These are phyloP conservation scores for Dactylellina leptospora DNA, from an alignment of 2,329 filamentous ascomycete species.

Conservation along the genomic window DNA sequence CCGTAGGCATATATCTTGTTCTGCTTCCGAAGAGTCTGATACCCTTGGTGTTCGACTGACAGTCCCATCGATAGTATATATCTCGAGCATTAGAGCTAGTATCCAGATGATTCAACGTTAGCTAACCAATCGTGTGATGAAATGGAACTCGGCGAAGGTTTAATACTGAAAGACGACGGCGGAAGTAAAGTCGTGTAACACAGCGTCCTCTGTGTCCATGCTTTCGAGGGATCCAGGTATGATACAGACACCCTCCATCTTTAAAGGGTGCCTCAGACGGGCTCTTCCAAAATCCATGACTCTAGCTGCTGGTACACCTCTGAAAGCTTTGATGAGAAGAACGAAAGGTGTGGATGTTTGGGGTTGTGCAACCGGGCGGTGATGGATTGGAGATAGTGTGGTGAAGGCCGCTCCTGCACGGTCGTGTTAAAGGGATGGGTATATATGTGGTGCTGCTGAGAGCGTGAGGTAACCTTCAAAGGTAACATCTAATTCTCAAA, in stretches of 20 bases:
- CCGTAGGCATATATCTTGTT: neutral
- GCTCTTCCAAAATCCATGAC: neutral
- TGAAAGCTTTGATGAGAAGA: too few species aligned
- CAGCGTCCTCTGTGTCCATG: neutral
- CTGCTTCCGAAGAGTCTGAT: slow-evolving; percentile 1
- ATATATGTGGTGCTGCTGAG: too few species aligned
- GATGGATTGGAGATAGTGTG: too few species aligned
- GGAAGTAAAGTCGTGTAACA: neutral
- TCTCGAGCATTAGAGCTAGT: neutral
- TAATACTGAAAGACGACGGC: slow-evolving; percentile 3
- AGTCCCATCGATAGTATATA: neutral
- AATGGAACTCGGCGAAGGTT: too few species aligned
- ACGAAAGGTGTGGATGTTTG: too few species aligned
- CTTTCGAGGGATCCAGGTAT: neutral
- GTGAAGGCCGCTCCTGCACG: too few species aligned
- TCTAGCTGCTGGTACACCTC: neutral
- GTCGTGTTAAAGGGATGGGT: too few species aligned
- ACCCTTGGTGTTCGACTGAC: neutral
- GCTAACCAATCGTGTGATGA: too few species aligned
- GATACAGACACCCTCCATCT: slow-evolving; percentile 1
- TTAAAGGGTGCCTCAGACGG: neutral
- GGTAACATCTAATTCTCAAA: too few species aligned
- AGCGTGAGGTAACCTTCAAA: too few species aligned
- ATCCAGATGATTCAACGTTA: neutral
- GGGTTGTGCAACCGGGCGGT: too few species aligned